Conservation (phyloP, 495 filamentous ascomycete genomes). For the Amniculicola lignicola region DNA sequence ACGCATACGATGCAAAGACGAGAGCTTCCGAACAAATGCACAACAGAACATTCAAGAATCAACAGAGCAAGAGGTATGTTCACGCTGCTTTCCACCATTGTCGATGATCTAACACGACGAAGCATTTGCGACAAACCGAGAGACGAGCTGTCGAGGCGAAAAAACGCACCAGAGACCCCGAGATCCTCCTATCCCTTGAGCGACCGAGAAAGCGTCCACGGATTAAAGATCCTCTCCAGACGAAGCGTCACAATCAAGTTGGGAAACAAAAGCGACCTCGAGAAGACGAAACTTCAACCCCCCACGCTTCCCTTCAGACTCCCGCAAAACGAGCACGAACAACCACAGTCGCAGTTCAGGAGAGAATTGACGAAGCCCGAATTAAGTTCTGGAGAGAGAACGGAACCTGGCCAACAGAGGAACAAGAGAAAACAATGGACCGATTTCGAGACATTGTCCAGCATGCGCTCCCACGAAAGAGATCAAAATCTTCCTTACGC, state of each 20-base stretch:
- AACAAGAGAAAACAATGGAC: too few relatives aligned
- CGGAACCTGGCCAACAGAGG: too few relatives aligned
- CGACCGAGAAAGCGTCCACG: not conserved
- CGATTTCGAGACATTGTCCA: too few relatives aligned
- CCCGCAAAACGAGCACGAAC: too few relatives aligned
- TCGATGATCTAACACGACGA: not conserved
- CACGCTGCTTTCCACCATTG: not conserved
- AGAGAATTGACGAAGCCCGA: too few relatives aligned
- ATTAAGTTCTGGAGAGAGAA: too few relatives aligned
- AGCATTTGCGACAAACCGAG: not conserved
- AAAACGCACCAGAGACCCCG: not conserved
- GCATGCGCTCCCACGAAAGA: constrained; percentile 29
- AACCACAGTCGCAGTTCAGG: too few relatives aligned
- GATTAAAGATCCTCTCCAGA: not conserved
- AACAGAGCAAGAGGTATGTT: not conserved
- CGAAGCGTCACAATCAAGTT: not conserved
- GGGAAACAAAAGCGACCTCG: not conserved
- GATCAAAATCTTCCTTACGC: constrained; percentile 37
- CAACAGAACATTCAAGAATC: not conserved
- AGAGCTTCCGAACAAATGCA: not conserved
- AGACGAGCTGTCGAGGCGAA: not conserved
- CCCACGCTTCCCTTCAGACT: too few relatives aligned
- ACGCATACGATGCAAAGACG: not conserved
- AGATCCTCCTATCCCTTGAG: not conserved
- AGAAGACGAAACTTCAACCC: not conserved